These are phyloP conservation scores for Castanea mollissima DNA, from an alignment of 306 rosid genomes.

Conservation along the genomic window DNA sequence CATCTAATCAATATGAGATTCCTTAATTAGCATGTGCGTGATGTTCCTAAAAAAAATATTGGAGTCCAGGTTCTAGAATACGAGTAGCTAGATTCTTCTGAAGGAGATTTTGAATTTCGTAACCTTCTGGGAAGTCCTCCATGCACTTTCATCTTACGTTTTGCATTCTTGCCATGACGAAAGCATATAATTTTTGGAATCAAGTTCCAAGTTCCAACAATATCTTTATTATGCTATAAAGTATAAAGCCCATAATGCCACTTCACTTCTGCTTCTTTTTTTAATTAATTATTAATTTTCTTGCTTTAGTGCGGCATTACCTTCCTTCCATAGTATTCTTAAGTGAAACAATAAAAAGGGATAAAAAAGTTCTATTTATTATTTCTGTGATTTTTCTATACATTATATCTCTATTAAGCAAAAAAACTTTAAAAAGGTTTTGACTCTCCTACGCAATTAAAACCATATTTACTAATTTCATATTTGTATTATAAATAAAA, in stretches of 20 bases:
- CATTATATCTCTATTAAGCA: no score
- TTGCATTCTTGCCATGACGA: slow-evolving; percentile 30
- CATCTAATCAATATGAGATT: no score
- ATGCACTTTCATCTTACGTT: slow-evolving; percentile 4
- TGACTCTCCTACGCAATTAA: no score
- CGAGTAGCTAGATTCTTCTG: not conserved
- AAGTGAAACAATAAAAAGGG: no score
- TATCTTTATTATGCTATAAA: slow-evolving; percentile 40
- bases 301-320: no score
- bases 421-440: no score
- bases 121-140: not conserved
- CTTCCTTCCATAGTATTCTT: no score
- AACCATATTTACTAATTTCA: no score
- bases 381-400: no score
- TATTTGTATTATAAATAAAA: no score
- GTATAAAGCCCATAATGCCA: slow-evolving; percentile 37
- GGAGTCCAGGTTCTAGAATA: not conserved
- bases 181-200: slow-evolving; percentile 35
- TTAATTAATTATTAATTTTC: no score
- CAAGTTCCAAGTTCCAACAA: slow-evolving; percentile 67
- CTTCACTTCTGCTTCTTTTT: not conserved
- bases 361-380: no score
- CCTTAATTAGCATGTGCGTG: not conserved
- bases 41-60: not conserved
- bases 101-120: not conserved